phyloP scores from a whole-genome alignment of 306 rosid genomes.

The Sophora flavescens region DNA sequence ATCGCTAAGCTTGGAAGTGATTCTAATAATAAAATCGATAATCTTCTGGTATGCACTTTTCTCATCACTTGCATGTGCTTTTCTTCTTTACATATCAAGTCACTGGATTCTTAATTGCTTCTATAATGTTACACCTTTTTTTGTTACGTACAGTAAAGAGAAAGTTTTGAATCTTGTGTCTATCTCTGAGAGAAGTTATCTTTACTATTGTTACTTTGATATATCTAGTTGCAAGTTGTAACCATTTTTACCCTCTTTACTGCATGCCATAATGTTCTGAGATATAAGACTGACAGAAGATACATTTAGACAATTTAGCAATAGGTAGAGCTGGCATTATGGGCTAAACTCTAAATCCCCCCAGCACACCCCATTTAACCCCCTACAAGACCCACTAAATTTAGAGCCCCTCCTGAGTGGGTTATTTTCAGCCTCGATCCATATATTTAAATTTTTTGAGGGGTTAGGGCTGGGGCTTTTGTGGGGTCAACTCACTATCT shows the following conservation, averaged over 20 bases:
- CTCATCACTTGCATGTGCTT: not conserved
- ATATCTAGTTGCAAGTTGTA: not conserved
- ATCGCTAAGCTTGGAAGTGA: slow-evolving; percentile 76
- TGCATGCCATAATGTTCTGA: not conserved
- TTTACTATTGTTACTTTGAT: not conserved
- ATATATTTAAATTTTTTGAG: no score
- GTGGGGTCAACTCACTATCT: no score
- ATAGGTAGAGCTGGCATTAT: no score
- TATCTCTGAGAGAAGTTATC: not conserved
- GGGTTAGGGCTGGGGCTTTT: no score
- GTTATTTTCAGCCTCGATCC: no score
- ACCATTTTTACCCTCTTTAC: not conserved
- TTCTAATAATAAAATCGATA: slow-evolving; percentile 67
- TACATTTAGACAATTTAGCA: no score
- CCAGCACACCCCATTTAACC: no score
- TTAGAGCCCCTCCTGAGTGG: no score
- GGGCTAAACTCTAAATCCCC: no score
- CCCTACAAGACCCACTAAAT: no score
- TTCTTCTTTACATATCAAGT: not conserved
- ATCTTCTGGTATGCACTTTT: slow-evolving; percentile 67
- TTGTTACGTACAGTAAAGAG: not conserved
- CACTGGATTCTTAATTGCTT: not conserved
- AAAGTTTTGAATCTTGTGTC: not conserved
- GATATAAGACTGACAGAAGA: not conserved
- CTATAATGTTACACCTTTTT: not conserved